Base-by-base conservation (phyloP, 2,329 filamentous ascomycete species). In the Ciborinia camelliae region DNA sequence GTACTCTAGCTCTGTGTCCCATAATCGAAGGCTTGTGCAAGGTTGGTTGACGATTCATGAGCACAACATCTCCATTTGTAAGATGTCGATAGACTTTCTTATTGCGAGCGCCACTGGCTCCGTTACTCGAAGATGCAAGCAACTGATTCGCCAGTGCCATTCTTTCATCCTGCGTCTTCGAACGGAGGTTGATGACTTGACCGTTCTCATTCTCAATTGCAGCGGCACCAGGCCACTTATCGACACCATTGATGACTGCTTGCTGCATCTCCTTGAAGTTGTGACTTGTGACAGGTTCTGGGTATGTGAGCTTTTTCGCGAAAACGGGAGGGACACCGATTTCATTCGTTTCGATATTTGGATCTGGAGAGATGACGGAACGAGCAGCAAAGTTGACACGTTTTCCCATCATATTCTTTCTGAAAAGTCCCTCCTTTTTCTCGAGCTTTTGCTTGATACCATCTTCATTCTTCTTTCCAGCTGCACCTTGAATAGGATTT, bases 351-450 rank as follows among this genome's bases (percentile, higher is more conserved):
- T 99, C 95, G 73, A 99, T 97, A 74, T 98, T 99, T 3, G 95
- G 95, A 75, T 99, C 95, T 0, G 95, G 95, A 12, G 94, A 98
- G 72, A 99, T 99, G 76, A 99, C 95, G 83, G 91, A 96, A 76
- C 95, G 90, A 45, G 95, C 95, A 58, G 95, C 95, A 76, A 95
- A 98, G 77, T 99, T 98, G 79, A 99, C 95, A 55, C 66, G 64
- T 30, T 99, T 99, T 67, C 95, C 95, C 95, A 99, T 99, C 95
- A 99, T 98, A 78, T 99, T 97, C 81, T 97, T 98, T 72, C 95
- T 85, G 82, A 99, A 99, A 37, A 99, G 83, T 69, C 95, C 95
- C 75, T 99, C 96, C 79, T 99, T 99, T 82, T 99, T 99, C 79
- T 99, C 95, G 35, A 99, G 83, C 75, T 93, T 90, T 75, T 99